phyloP scores from a whole-genome alignment of 306 rosid genomes.

The Glycine soja region DNA sequence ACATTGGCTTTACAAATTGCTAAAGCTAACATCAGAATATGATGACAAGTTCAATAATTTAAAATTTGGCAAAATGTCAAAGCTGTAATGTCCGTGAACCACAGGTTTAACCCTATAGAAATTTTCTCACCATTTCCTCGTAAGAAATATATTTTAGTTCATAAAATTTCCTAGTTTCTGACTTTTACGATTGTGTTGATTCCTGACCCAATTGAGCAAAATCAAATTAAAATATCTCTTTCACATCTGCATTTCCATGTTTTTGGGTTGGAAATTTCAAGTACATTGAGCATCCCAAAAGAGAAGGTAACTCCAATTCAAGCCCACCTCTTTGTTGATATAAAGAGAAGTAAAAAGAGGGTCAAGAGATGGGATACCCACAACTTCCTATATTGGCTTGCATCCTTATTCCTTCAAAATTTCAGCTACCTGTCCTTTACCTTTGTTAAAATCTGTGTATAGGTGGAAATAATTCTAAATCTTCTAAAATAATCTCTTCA shows the following conservation, averaged over 20 bases:
- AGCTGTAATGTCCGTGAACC: conserved; percentile 15
- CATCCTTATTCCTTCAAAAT: not conserved
- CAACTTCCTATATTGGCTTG: not conserved
- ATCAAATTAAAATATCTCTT: conserved; percentile 43
- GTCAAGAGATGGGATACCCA: not conserved
- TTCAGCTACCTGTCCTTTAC: not conserved
- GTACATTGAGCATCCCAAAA: conserved; percentile 38
- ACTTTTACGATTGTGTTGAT: not conserved
- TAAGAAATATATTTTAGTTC: not conserved
- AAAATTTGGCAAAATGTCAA: conserved; percentile 37
- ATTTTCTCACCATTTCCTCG: not conserved
- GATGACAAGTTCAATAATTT: conserved; percentile 38
- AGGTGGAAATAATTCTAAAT: not conserved
- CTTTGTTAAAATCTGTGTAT: not conserved
- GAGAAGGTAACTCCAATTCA: conserved; percentile 34
- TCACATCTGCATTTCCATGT: conserved; percentile 33
- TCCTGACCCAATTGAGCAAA: conserved; percentile 27
- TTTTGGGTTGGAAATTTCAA: conserved; percentile 39
- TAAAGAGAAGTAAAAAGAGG: not conserved
- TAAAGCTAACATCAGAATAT: not conserved
- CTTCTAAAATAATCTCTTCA: not conserved
- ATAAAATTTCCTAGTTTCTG: conserved; percentile 21
- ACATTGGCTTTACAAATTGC: conserved; percentile 15
- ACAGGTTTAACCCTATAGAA: not conserved
- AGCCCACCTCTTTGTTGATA: conserved; percentile 33